These are phyloP conservation scores for Phytophthora macrochlamydospora DNA, from an alignment of 352 stramenopile genomes.

Conservation along the genomic window DNA sequence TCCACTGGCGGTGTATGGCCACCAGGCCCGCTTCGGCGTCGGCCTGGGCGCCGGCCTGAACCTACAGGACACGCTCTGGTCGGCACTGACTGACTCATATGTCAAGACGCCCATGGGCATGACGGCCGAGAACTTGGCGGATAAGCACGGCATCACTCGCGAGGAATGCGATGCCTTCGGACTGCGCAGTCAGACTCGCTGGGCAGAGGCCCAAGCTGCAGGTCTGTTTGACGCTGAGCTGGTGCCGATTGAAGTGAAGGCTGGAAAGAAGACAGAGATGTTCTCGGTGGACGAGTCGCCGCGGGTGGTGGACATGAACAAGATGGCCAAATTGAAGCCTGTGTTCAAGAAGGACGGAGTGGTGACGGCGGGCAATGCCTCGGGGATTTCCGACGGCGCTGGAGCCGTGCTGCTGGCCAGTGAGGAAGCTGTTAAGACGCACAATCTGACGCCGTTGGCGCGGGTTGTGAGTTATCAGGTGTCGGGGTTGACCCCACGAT, in stretches of 20 bases:
- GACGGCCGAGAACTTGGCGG: slow-evolving; percentile 98
- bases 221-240: slow-evolving; percentile 97
- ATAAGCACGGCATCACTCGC: slow-evolving; percentile 93
- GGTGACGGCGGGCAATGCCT: slow-evolving; percentile 96
- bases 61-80: slow-evolving; percentile 96
- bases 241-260: slow-evolving; percentile 90
- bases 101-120: slow-evolving; percentile 97
- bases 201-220: slow-evolving; percentile 88
- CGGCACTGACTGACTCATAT: slow-evolving; percentile 96
- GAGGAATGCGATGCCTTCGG: slow-evolving; percentile 96
- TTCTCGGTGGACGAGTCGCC: slow-evolving; percentile 81
- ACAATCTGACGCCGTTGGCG: slow-evolving; percentile 94
- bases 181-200: slow-evolving; percentile 93
- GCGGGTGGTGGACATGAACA: slow-evolving; percentile 79
- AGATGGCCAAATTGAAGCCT: slow-evolving; percentile 92
- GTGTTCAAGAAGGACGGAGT: slow-evolving; percentile 98
- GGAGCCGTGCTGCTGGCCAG: slow-evolving; percentile 94
- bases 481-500: slow-evolving; percentile 95
- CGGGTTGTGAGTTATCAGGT: slow-evolving; percentile 93
- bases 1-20: slow-evolving; percentile 92
- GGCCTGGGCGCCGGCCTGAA: slow-evolving; percentile 92
- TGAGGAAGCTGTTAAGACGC: slow-evolving; percentile 92
- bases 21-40: slow-evolving; percentile 93
- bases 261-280: slow-evolving; percentile 88
- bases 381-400: slow-evolving; percentile 97